Base-by-base conservation (phyloP, 2,329 filamentous ascomycete genomes). In the Colletotrichum eleusines region DNA sequence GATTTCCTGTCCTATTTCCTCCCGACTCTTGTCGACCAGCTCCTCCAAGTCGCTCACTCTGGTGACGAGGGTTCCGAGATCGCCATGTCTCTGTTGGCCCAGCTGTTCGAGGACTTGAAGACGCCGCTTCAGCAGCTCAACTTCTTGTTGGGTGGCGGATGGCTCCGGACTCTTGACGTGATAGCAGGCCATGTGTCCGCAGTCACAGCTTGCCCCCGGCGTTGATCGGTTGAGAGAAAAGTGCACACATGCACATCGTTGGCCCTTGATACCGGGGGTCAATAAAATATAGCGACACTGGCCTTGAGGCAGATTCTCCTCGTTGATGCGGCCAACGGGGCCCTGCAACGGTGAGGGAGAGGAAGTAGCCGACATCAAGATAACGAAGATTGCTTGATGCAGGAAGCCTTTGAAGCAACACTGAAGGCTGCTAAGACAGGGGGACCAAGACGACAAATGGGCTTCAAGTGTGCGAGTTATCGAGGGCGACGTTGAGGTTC, bases 251-350 rank as follows among this genome's bases (percentile, higher is more conserved):
- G 84, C 87, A 77, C 88, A 90, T 53, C 88, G 85, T 69, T 88
- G 83, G 62, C 88, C 87, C 74, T 86, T 87, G 76, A 88, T 81
- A 74, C 88, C 86, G 7, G 88, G 86, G 66, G 86, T 82, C 35
- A 88, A 81, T 38, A 90, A 77, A 72, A 90, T 89, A 74, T 87
- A 90, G 71, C 87, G 86, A 74, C 88, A 90, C 74, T 88, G 86
- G 40, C 88, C 88, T 74, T 84, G 82, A 18, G 88, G 88, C 28
- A 90, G 81, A 60, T 81, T 82, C 46, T 81, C 73, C 64, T 87
- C 85, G 67, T 87, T 85, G 63, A 74, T 72, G 51, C 72, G 55
- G 40, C 64, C 63, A 12, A 71, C 55, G 46, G 76, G 74, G 65
- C 73, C 73, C 55, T 74, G 76, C 71, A 66, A 73, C 31, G 77